Base-by-base conservation (phyloP, 2,329 filamentous ascomycete species). In the Epichloe amarillans region DNA sequence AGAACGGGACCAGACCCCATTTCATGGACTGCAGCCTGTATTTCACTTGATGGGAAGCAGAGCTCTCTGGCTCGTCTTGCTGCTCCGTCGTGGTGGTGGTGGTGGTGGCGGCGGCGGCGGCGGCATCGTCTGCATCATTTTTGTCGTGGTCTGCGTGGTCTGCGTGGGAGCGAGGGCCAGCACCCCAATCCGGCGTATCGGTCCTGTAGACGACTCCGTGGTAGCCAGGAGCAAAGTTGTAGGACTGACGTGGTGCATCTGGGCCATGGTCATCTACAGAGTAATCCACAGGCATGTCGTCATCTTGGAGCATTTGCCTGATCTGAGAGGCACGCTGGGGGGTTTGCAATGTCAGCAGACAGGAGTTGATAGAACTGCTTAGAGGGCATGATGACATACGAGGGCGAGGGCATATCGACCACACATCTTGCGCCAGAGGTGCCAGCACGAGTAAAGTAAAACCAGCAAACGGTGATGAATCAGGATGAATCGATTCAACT, bases 1-100 rank as follows among this genome's bases (percentile, higher is more conserved):
- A 97, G 66, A 84, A 95, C 0, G 93, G 91, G 14, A 97, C 75
- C 6, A 98, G 75, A 0, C 91, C 93, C 93, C 93, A 98, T 75
- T 88, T 91, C 86, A 97, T 97, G 2, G 82, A 76, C 64, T 96
- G 89, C 8, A 98, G 72, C 65, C 86, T 91, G 70, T 94, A 95
- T 57, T 70, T 80, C 10, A 74, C 73, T 17, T 38, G 14, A 10
- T n/a, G 38, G 7, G 37, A 26, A 33, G 8, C 39, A 26, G n/a
- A 11, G n/a, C n/a, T 7, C 30, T n/a, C 14, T 17, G 21, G 15
- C n/a, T 42, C 17, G 5, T 49, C n/a, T 19, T 21, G 23, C 39
- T 39, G 50, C 35, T 50, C 48, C 17, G 43, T 17, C 15, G 19
- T 23, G 23, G 21, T 23, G 1, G 21, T 17, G n/a, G 19, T 23